phyloP scores from a whole-genome alignment of 1,284 basidiomycete genomes.

The Athelia psychrophila region DNA sequence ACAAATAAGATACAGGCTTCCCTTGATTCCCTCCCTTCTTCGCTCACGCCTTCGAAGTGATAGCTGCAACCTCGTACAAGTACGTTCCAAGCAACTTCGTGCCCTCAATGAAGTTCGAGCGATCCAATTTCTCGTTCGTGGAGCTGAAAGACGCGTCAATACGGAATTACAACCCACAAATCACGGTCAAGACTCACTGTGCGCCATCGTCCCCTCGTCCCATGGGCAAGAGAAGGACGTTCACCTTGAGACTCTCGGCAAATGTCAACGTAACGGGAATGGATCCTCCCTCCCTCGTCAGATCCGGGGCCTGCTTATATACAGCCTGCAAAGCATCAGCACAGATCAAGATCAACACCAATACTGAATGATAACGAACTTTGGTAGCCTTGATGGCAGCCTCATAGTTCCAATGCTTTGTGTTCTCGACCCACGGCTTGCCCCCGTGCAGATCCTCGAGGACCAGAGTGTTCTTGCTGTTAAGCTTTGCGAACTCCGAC shows the following conservation, averaged over 20 bases:
- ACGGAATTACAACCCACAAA: not conserved
- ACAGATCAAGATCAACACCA: slow-evolving; percentile 6
- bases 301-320: slow-evolving; percentile 82
- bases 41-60: not conserved
- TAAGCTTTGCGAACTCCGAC: slow-evolving; percentile 81
- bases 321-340: slow-evolving; percentile 48
- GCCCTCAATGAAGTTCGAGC: slow-evolving; percentile 90
- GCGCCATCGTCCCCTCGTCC: slow-evolving; percentile 93
- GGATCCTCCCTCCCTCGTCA: slow-evolving; percentile 93
- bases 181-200: slow-evolving; percentile 54
- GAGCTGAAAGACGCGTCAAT: slow-evolving; percentile 45
- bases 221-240: slow-evolving; percentile 89
- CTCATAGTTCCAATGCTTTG: slow-evolving; percentile 93
- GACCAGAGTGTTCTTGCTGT: slow-evolving; percentile 75
- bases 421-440: slow-evolving; percentile 86
- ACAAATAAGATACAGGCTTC: too few relatives aligned
- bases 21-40: not conserved
- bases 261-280: slow-evolving; percentile 97
- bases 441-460: slow-evolving; percentile 79
- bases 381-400: slow-evolving; percentile 86
- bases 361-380: slow-evolving; percentile 31
- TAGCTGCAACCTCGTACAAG: slow-evolving; percentile 72
- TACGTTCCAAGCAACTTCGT: slow-evolving; percentile 83
- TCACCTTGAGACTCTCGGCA: slow-evolving; percentile 81
- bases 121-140: slow-evolving; percentile 96